Conservation (phyloP, 805 yeast species). For the Sugiyamaella americana region DNA sequence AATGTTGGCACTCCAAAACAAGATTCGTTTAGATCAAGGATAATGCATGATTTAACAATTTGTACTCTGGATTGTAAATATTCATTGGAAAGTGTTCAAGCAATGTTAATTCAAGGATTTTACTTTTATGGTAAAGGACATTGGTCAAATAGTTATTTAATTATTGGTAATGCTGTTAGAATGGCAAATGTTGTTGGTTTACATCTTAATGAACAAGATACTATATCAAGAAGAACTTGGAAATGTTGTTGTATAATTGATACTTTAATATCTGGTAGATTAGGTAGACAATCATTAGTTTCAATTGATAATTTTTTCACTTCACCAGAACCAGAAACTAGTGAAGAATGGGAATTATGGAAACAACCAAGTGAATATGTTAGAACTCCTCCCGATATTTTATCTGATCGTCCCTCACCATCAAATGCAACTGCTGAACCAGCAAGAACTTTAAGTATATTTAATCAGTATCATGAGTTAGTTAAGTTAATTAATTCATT, state of each 20-base stretch:
- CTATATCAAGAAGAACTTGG: conserved; percentile 6
- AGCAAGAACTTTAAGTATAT: conserved; percentile 6
- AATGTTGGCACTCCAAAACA: not conserved
- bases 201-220: not conserved
- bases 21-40: conserved; percentile 4
- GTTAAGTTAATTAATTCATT: conserved; percentile 7
- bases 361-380: not conserved
- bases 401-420: not conserved
- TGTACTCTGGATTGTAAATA: conserved; percentile 12
- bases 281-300: conserved; percentile 6
- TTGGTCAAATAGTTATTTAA: conserved; percentile 7
- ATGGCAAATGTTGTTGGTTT: conserved; percentile 10
- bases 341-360: conserved; percentile 13
- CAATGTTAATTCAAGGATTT: conserved; percentile 8
- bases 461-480: conserved; percentile 4
- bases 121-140: conserved; percentile 11
- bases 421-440: not conserved
- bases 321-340: conserved; percentile 1
- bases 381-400: not conserved
- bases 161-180: conserved; percentile 10
- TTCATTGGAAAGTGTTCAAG: conserved; percentile 8
- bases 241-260: conserved; percentile 13
- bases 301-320: not conserved
- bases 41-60: conserved; percentile 12
- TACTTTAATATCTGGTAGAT: conserved; percentile 6